These are phyloP conservation scores for Neurospora sp. DNA, from an alignment of 495 filamentous ascomycete species.

Conservation along the genomic window DNA sequence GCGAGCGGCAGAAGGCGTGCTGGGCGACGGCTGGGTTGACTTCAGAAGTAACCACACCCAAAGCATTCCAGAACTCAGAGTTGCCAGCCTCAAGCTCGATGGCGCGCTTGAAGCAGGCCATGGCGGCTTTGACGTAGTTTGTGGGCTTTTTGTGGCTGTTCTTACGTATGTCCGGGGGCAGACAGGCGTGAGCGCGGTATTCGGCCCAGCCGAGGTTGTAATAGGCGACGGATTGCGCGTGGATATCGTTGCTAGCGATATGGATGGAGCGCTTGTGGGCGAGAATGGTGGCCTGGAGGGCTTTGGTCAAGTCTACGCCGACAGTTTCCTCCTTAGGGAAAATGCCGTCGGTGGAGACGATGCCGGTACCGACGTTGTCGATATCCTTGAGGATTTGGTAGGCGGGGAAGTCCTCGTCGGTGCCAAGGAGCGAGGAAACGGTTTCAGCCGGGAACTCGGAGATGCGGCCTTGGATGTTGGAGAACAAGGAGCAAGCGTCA, in stretches of 20 bases:
- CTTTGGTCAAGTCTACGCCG: conserved; percentile 37
- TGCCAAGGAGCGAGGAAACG: conserved; percentile 46
- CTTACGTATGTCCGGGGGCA: conserved; percentile 37
- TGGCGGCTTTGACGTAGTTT: conserved; percentile 67
- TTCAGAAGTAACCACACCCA: conserved; percentile 78
- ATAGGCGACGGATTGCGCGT: conserved; percentile 92
- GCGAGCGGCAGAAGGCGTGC: conserved; percentile 84
- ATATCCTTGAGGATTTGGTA: conserved; percentile 58
- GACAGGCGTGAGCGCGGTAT: conserved; percentile 62
- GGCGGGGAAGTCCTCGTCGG: conserved; percentile 38
- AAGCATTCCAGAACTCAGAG: conserved; percentile 93
- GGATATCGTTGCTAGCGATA: conserved; percentile 58
- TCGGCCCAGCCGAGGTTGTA: conserved; percentile 96
- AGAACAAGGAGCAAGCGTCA: conserved; percentile 80
- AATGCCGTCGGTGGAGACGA: conserved; percentile 32
- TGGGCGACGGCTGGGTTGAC: conserved; percentile 84
- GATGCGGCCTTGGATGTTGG: conserved; percentile 57
- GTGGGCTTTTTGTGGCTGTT: conserved; percentile 39
- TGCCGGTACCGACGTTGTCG: conserved; percentile 53
- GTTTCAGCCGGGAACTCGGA: conserved; percentile 45
- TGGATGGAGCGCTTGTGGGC: conserved; percentile 80
- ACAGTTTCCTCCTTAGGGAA: conserved; percentile 37
- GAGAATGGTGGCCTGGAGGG: conserved; percentile 61
- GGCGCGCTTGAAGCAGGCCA: conserved; percentile 90
- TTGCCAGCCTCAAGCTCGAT: conserved; percentile 95